These are phyloP conservation scores for Lactifluus subvellereus DNA, from an alignment of 768 basidiomycete species.

Conservation along the genomic window DNA sequence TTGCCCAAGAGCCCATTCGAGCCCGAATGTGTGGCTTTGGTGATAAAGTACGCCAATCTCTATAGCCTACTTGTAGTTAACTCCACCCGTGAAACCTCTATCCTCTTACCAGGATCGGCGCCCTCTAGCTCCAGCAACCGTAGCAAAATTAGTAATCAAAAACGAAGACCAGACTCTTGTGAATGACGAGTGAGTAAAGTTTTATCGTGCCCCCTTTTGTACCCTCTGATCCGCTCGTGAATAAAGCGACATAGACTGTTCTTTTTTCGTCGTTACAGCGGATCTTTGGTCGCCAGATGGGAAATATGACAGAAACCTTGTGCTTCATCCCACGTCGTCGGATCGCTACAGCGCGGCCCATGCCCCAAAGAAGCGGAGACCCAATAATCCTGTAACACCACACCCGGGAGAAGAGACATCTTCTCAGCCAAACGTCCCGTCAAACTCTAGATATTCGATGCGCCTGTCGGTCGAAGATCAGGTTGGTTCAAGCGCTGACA, in stretches of 20 bases:
- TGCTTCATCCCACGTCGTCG: conserved; percentile 76
- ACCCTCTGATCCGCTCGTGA: background rate
- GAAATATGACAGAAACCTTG: conserved; percentile 80
- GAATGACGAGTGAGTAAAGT: conserved; percentile 62
- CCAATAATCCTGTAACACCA: conserved; percentile 26
- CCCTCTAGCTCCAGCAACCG: conserved; percentile 85
- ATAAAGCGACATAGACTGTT: conserved; percentile 72
- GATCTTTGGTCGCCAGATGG: conserved; percentile 88
- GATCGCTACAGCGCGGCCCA: conserved; percentile 62
- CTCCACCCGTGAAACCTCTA: conserved; percentile 13
- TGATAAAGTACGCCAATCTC: conserved; percentile 63
- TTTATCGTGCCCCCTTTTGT: background rate
- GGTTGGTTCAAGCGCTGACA: conserved; percentile 10
- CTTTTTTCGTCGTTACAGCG: conserved; percentile 88
- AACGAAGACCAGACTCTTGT: conserved; percentile 61
- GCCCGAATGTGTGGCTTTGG: conserved; percentile 97
- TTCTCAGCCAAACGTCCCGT: conserved; percentile 26
- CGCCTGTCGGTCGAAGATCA: conserved; percentile 15
- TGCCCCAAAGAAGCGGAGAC: conserved; percentile 31
- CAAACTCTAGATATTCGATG: conserved; percentile 21
- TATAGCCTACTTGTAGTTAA: conserved; percentile 13
- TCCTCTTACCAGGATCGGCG: conserved; percentile 65
- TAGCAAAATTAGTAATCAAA: conserved; percentile 75
- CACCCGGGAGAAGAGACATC: conserved; percentile 21
- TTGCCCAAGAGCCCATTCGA: conserved; percentile 82